These are phyloP conservation scores for Clathrospora elynae DNA, from an alignment of 2,329 filamentous ascomycete genomes.

Conservation along the genomic window DNA sequence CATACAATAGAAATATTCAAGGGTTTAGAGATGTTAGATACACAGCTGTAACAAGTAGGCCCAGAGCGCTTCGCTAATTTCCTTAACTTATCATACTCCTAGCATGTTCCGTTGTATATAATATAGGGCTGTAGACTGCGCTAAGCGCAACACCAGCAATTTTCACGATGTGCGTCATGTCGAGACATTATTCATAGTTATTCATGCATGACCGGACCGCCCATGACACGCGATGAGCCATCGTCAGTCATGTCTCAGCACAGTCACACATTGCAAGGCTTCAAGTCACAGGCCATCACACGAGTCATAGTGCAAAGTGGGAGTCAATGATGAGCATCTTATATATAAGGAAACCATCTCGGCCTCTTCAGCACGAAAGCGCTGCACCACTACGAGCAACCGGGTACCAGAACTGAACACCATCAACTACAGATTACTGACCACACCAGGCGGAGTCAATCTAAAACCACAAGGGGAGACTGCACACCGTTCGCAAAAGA, in stretches of 20 bases:
- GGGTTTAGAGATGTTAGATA: too few species aligned
- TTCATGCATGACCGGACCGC: too few species aligned
- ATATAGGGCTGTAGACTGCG: too few species aligned
- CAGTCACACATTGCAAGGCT: neutral
- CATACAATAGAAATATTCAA: too few species aligned
- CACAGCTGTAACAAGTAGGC: too few species aligned
- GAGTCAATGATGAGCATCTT: constrained; percentile 23
- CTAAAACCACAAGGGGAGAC: constrained; percentile 44
- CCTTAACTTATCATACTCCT: too few species aligned
- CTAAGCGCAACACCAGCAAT: too few species aligned
- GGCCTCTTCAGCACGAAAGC: constrained; percentile 17
- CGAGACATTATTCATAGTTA: too few species aligned
- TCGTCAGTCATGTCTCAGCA: neutral
- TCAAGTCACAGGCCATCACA: constrained; percentile 3
- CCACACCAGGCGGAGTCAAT: constrained; percentile 46
- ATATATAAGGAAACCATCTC: constrained; percentile 29
- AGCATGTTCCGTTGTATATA: too few species aligned
- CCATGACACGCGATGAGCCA: constrained; percentile 1
- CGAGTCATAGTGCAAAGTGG: constrained; percentile 11
- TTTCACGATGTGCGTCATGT: too few species aligned
- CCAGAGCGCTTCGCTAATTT: too few species aligned
- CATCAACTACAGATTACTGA: constrained; percentile 20
- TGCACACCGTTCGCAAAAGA: constrained; percentile 32
- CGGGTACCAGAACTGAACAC: neutral
- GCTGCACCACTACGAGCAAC: constrained; percentile 4